Evolutionary conservation across 2,329 filamentous ascomycete species (phyloP).

Genomic region (Scedosporium dehoogii): DNA sequence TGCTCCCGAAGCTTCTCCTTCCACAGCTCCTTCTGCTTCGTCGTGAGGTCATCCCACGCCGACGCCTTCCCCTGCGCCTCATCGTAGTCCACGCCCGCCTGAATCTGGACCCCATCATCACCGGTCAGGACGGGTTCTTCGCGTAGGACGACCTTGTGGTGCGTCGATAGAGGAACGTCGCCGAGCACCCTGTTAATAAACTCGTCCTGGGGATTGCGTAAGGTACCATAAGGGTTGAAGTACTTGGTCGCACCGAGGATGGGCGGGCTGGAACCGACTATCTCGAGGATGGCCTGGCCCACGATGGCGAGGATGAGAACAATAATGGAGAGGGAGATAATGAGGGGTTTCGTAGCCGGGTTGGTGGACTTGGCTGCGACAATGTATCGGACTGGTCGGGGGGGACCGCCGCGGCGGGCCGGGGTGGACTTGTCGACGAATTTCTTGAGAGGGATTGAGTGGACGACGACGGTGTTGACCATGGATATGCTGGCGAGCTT

Average conservation of each 20-base stretch:
- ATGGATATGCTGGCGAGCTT: slow-evolving; percentile 76
- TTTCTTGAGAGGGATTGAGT: slow-evolving; percentile 61
- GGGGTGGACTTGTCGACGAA: slow-evolving; percentile 24
- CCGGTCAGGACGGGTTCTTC: slow-evolving; percentile 1
- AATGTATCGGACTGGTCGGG: slow-evolving; percentile 57
- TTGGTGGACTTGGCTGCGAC: slow-evolving; percentile 48
- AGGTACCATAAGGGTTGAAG: slow-evolving; percentile 7
- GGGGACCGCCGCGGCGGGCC: slow-evolving; percentile 24
- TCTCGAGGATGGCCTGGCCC: slow-evolving; percentile 55
- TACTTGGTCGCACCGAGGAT: slow-evolving; percentile 24
- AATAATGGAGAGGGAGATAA: slow-evolving; percentile 44
- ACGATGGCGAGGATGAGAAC: slow-evolving; percentile 52
- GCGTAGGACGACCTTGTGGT: neutral
- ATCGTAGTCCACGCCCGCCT: slow-evolving; percentile 31
- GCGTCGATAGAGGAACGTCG: neutral
- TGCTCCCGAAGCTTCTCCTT: slow-evolving; percentile 56
- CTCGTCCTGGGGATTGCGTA: slow-evolving; percentile 3
- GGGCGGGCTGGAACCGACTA: slow-evolving; percentile 46
- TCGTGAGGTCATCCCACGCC: slow-evolving; percentile 61
- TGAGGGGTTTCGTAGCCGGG: slow-evolving; percentile 39
- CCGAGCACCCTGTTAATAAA: neutral
- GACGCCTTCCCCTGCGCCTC: slow-evolving; percentile 42
- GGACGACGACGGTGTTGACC: slow-evolving; percentile 68
- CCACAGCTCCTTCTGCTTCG: slow-evolving; percentile 57
- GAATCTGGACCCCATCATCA: neutral